Conservation (phyloP, 768 basidiomycete genomes). For the Boletus tylopilopsis region DNA sequence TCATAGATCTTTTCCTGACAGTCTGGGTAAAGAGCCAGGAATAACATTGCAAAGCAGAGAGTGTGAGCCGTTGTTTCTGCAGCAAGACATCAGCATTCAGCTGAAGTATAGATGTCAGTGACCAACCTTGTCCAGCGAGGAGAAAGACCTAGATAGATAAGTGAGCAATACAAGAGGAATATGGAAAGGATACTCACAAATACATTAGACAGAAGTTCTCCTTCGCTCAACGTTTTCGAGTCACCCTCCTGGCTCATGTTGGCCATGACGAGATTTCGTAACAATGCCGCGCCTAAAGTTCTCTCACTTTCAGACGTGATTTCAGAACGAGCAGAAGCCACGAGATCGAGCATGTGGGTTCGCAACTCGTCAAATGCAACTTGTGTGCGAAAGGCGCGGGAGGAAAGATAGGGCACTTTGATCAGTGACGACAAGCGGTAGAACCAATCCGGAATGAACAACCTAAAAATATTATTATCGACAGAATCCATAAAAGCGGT, state of each 20-base stretch:
- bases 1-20: constrained; percentile 44
- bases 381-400: constrained; percentile 25
- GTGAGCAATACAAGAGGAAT: neutral
- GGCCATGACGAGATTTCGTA: constrained; percentile 45
- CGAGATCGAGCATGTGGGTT: constrained; percentile 39
- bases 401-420: constrained; percentile 36
- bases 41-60: constrained; percentile 38
- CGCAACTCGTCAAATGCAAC: constrained; percentile 36
- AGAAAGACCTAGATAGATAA: constrained; percentile 36
- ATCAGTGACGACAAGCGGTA: constrained; percentile 19
- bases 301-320: constrained; percentile 23
- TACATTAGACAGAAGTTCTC: constrained; percentile 45
- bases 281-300: constrained; percentile 33
- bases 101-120: neutral
- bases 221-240: constrained; percentile 37
- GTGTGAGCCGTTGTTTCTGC: constrained; percentile 48
- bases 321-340: constrained; percentile 36
- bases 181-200: constrained; percentile 35
- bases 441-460: constrained; percentile 34
- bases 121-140: constrained; percentile 45
- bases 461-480: constrained; percentile 27
- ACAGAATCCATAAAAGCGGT: constrained; percentile 28
- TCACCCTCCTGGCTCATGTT: constrained; percentile 38
- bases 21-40: constrained; percentile 50
- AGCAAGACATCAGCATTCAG: neutral